Evolutionary conservation across 768 basidiomycete genomes (phyloP).

Genomic region (Lenzites betulinus): DNA sequence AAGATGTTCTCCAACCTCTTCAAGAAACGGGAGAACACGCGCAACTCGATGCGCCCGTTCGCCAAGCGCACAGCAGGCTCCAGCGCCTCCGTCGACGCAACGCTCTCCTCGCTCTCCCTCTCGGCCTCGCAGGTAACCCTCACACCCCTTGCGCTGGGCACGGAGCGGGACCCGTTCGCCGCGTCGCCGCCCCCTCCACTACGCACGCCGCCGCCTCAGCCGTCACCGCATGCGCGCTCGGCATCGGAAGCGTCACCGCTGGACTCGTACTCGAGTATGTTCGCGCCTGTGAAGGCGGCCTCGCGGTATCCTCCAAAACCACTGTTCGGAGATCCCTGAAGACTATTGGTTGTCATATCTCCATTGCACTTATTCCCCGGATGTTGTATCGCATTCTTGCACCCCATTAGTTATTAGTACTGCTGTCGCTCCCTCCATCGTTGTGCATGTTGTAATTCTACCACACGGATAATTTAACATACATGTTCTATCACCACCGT

Average conservation of each 20-base stretch:
- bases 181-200: constrained; percentile 7
- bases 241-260: constrained; percentile 11
- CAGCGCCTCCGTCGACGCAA: constrained; percentile 17
- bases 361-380: neutral
- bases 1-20: constrained; percentile 22
- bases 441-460: constrained; percentile 10
- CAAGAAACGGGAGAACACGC: constrained; percentile 14
- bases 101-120: constrained; percentile 7
- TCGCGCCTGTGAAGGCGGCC: constrained; percentile 13
- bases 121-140: neutral
- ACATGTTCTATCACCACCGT: too few relatives aligned
- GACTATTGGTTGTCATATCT: neutral
- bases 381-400: constrained; percentile 13
- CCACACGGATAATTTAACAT: constrained; percentile 6
- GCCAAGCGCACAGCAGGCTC: constrained; percentile 2
- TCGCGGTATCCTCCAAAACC: constrained; percentile 16
- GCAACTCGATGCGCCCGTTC: constrained; percentile 8
- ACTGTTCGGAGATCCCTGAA: constrained; percentile 13
- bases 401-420: neutral
- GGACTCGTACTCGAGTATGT: constrained; percentile 20
- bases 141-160: constrained; percentile 1
- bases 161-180: constrained; percentile 16
- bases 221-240: neutral
- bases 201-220: neutral
- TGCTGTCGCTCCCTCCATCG: neutral